Evolutionary conservation across 768 basidiomycete genomes (phyloP), one percentile per base, ranked within the genome.

Genomic region (Grammothele lineata): DNA sequence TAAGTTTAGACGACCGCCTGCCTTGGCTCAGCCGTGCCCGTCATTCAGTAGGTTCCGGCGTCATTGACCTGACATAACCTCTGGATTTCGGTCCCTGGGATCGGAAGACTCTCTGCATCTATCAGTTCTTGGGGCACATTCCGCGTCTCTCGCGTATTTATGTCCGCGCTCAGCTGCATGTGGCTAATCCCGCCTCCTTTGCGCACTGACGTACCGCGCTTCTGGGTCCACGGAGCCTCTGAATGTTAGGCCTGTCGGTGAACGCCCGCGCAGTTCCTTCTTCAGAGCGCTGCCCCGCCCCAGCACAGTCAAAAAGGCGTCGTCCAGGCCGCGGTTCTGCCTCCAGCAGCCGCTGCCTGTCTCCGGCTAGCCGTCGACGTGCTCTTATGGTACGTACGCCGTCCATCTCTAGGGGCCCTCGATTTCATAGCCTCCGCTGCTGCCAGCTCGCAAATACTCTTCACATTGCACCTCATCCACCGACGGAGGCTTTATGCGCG

Each of bases 1-100:
- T 53, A 53, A 48, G 51, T 53, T 53, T 53, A 53, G 51, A 48
- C 46, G 39, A 33, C 47, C 43, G 40, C 46, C 46, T 32, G 38
- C 37, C 42, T 40, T 43, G 51, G 51, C 41, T 19, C 37, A 40
- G 46, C 15, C 33, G 39, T 44, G 46, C 40, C 35, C 7, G 11
- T 46, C 39, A 45, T 53, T 53, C 40, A 47, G 40, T 53, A 36
- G 46, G 37, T 19, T 17, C 43, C 51, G 43, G 51, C 51, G 43
- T 24, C 51, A 36, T 47, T 36, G 39, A 23, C 21, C 36, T 53
- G 51, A 53, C 51, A 53, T 45, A 44, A 53, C 51, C 51, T 48
- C 46, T 46, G 36, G 41, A n/a, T 45, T 26, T 39, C 46, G 33
- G 42, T 18, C 51, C 51, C 46, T 53, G 51, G 41, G 36, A 48